phyloP scores from a whole-genome alignment of 805 yeast genomes.

The Candida fluviatilis region DNA sequence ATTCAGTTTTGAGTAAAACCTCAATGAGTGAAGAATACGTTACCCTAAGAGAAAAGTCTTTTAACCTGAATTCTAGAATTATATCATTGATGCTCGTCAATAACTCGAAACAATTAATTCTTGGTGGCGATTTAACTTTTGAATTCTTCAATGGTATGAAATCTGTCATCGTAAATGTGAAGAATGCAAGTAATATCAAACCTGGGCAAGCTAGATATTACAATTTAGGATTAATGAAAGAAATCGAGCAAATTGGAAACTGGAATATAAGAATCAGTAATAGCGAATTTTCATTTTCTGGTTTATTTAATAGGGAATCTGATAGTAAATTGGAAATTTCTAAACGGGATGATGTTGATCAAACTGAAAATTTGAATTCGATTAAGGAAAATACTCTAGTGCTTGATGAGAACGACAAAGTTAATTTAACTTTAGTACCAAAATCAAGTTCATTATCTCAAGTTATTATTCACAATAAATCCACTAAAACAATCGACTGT shows the following conservation, averaged over 20 bases:
- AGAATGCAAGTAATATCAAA: slow-evolving; percentile 20
- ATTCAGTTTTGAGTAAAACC: not conserved
- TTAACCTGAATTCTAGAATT: slow-evolving; percentile 14
- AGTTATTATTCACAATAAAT: slow-evolving; percentile 25
- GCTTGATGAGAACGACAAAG: slow-evolving; percentile 6
- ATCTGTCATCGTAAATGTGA: slow-evolving; percentile 13
- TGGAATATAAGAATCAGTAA: slow-evolving; percentile 17
- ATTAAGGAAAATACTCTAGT: not conserved
- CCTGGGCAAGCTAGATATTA: slow-evolving; percentile 24
- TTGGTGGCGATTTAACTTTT: slow-evolving; percentile 25
- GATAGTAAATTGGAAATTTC: slow-evolving; percentile 4
- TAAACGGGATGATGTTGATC: not conserved
- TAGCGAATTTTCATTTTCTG: slow-evolving; percentile 11
- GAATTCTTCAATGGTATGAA: slow-evolving; percentile 17
- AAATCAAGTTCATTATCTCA: slow-evolving; percentile 30
- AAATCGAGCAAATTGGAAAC: slow-evolving; percentile 13
- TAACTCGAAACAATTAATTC: slow-evolving; percentile 16
- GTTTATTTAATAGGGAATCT: slow-evolving; percentile 4
- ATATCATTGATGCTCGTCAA: slow-evolving; percentile 23
- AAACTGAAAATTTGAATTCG: not conserved
- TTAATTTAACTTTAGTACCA: slow-evolving; percentile 23
- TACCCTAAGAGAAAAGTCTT: slow-evolving; percentile 14
- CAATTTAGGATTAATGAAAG: slow-evolving; percentile 18
- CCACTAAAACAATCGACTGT: slow-evolving; percentile 23
- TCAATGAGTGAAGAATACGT: slow-evolving; percentile 6